A percentile compares a stretch with the other conserved stretches of the same genome.
phyloP scores from a whole-genome alignment of 345 rosid species.

The Gossypium bickii region DNA sequence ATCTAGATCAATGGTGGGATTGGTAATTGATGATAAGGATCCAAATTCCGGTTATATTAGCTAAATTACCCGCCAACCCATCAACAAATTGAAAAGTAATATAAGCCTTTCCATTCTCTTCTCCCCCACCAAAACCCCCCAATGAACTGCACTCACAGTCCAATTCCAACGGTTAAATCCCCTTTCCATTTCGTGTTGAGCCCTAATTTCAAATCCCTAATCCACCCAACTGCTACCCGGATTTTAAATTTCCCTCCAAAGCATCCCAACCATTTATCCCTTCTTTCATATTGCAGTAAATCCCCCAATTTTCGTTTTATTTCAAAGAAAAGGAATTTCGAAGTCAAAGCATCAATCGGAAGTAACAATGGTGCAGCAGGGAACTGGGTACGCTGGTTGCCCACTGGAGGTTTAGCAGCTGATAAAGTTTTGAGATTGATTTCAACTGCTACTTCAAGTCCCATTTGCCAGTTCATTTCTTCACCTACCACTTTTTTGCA shows the following conservation, averaged over 20 bases:
- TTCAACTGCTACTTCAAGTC: slow-evolving; percentile 74
- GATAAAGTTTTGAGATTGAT: slow-evolving; percentile 74
- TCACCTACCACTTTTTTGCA: slow-evolving; percentile 79
- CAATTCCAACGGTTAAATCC: slow-evolving; percentile 27
- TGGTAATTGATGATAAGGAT: slow-evolving; percentile 5
- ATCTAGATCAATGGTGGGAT: background rate
- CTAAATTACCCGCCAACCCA: slow-evolving; percentile 18
- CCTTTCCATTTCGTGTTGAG: slow-evolving; percentile 11
- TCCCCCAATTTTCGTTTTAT: slow-evolving; percentile 10
- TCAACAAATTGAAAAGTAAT: background rate
- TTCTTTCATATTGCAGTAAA: slow-evolving; percentile 8
- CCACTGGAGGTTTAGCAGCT: slow-evolving; percentile 51
- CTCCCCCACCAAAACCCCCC: background rate
- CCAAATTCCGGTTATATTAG: slow-evolving; percentile 63
- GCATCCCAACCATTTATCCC: slow-evolving; percentile 19
- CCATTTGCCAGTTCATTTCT: slow-evolving; percentile 78
- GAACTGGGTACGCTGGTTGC: slow-evolving; percentile 61
- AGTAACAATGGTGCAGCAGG: slow-evolving; percentile 27
- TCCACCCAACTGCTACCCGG: slow-evolving; percentile 11
- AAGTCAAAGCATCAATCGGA: slow-evolving; percentile 34
- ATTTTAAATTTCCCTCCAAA: background rate
- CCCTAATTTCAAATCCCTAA: slow-evolving; percentile 26
- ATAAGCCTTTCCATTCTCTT: background rate
- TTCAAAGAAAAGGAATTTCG: slow-evolving; percentile 22
- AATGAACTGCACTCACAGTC: slow-evolving; percentile 30